Evolutionary conservation across 768 basidiomycete species (phyloP), one percentile per base, ranked within the genome.

Genomic region (Coprinopsis cinerea): DNA sequence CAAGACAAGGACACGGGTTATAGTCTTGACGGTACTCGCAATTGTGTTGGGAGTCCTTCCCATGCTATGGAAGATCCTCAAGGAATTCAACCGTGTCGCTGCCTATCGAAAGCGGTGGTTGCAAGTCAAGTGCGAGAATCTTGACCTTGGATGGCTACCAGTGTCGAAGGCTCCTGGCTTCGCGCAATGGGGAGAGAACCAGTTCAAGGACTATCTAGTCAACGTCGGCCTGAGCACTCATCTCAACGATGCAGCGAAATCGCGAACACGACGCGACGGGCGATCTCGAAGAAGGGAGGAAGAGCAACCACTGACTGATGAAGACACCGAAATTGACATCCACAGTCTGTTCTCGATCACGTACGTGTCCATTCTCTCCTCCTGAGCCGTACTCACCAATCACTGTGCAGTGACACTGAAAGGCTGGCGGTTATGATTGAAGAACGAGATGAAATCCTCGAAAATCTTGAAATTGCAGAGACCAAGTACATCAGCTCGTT

Each of bases 381-480:
- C 34, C 41, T 34, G 44, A 24, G 7, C 51, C 44, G 28, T 37
- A 39, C 37, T 45, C 18, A 34, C 4, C 26, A 49, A 45, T 51
- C 23, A 54, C 47, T 47, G 41, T 23, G 51, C 51, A 91, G 88
- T 22, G 84, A 89, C 58, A 90, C 86, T 0, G 74, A 76, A 13
- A 72, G 72, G 2, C 69, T 91, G n/a, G 78, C 81, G 0, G 55
- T 78, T 4, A 76, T 91, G 24, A 85, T 91, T 36, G 79, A 82
- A 37, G 82, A 89, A 60, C 75, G 89, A 24, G 88, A 89, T 53
- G 75, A 78, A 58, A 79, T 89, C 18, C 65, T 92, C n/a, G 82
- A 88, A 55, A 81, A 85, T 53, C 72, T 92, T 7, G 88, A 92
- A 68, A 78, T 83, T 46, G 86, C 88, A 10, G 88, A 90, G 67